Percentiles rank a stretch among this genome's conserved stretches.
Evolutionary conservation across 2,329 filamentous ascomycete species (phyloP).

Genomic region (Talaromyces sp.): DNA sequence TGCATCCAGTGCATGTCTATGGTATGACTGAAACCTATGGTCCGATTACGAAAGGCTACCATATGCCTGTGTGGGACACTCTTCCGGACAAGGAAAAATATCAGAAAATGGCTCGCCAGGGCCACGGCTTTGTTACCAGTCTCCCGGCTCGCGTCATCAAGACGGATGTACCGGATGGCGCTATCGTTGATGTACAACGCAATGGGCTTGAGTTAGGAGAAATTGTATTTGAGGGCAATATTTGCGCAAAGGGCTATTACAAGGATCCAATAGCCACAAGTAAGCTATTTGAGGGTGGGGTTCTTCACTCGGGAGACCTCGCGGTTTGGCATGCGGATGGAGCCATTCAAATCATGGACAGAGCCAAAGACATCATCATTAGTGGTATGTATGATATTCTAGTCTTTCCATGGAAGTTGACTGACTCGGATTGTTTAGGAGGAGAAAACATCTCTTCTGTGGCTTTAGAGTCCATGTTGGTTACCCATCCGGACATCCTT

Average conservation of each 20-base stretch:
- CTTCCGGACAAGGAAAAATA: constrained; percentile 76
- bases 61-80: constrained; percentile 78
- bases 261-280: constrained; percentile 82
- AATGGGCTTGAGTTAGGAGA: constrained; percentile 77
- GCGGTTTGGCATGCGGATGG: constrained; percentile 93
- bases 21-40: constrained; percentile 88
- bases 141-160: constrained; percentile 81
- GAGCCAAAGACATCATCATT: constrained; percentile 98
- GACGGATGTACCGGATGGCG: constrained; percentile 66
- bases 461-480: constrained; percentile 84
- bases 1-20: constrained; percentile 90
- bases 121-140: constrained; percentile 83
- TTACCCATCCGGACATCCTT: constrained; percentile 81
- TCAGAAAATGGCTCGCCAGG: constrained; percentile 86
- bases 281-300: constrained; percentile 84
- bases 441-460: constrained; percentile 97
- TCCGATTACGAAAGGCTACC: constrained; percentile 90
- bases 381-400: constrained; percentile 59
- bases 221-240: constrained; percentile 86
- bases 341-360: constrained; percentile 85
- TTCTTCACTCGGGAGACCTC: constrained; percentile 83
- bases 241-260: constrained; percentile 88
- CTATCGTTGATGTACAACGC: constrained; percentile 64
- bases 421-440: constrained; percentile 51
- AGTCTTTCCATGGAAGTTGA: background rate